A percentile compares a stretch with the other conserved stretches of the same genome.
phyloP scores from a whole-genome alignment of 2,329 filamentous ascomycete genomes.

The Apiospora marii region DNA sequence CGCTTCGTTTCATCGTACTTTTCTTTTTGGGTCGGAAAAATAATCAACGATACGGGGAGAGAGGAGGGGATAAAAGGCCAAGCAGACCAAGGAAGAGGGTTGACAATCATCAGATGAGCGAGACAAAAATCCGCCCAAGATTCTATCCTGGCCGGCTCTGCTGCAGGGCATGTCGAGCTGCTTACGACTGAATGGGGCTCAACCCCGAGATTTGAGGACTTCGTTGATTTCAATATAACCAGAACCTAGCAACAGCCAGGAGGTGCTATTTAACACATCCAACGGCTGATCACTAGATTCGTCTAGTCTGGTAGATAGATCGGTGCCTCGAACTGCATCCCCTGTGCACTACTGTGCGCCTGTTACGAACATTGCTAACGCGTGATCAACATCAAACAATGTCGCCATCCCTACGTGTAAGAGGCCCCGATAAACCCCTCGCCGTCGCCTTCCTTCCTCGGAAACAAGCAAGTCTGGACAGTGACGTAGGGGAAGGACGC shows the following conservation, averaged over 20 bases:
- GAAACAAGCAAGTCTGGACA: not conserved
- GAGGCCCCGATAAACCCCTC: constrained; percentile 3
- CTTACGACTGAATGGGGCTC: not conserved
- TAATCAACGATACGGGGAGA: not conserved
- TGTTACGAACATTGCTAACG: constrained; percentile 4
- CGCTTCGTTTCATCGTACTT: constrained; percentile 13
- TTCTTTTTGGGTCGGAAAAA: not conserved
- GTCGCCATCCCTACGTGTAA: constrained; percentile 5
- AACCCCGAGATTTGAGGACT: not conserved
- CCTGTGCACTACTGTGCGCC: not conserved
- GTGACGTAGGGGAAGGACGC: not conserved
- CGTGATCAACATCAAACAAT: constrained; percentile 22
- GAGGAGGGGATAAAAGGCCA: not conserved
- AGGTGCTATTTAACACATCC: not conserved
- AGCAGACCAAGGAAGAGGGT: not conserved
- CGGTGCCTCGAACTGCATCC: not conserved
- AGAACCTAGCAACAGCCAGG: not conserved
- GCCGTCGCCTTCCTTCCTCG: not conserved
- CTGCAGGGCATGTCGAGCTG: not conserved
- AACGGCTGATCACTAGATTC: not conserved
- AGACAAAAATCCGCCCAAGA: not conserved
- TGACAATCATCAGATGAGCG: not conserved
- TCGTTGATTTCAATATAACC: not conserved
- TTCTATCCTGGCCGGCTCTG: not conserved
- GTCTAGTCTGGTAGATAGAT: not conserved